Evolutionary conservation across 2,329 filamentous ascomycete genomes (phyloP).

Genomic region (Scedosporium minutisporum): DNA sequence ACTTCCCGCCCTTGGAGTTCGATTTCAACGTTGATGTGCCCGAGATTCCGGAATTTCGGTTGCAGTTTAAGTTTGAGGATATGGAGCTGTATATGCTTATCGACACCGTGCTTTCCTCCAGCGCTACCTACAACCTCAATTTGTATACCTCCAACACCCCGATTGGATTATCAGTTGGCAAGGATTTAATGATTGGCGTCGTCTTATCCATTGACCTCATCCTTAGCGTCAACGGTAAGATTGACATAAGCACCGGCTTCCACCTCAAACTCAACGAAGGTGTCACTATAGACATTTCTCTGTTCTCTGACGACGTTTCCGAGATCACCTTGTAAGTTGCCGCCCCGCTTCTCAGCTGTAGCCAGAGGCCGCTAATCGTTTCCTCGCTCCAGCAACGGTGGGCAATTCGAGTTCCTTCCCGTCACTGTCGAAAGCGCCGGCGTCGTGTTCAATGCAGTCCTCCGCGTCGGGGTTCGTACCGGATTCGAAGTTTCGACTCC

Average conservation of each 20-base stretch:
- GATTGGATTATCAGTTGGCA: slow-evolving; percentile 28
- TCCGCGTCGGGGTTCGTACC: slow-evolving; percentile 29
- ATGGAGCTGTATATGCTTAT: slow-evolving; percentile 43
- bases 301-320: neutral
- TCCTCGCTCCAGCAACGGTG: slow-evolving; percentile 32
- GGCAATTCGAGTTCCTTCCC: slow-evolving; percentile 46
- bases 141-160: slow-evolving; percentile 36
- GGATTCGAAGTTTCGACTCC: neutral
- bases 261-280: slow-evolving; percentile 45
- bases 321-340: neutral
- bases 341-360: neutral
- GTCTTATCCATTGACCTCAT: slow-evolving; percentile 43
- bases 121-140: slow-evolving; percentile 36
- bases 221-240: slow-evolving; percentile 31
- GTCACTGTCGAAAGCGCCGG: slow-evolving; percentile 34
- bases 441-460: slow-evolving; percentile 32
- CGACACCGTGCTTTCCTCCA: slow-evolving; percentile 29
- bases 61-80: slow-evolving; percentile 38
- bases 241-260: slow-evolving; percentile 44
- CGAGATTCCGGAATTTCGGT: slow-evolving; percentile 27
- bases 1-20: slow-evolving; percentile 21
- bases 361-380: neutral
- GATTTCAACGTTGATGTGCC: slow-evolving; percentile 33
- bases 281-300: slow-evolving; percentile 33
- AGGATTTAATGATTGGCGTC: slow-evolving; percentile 33